These are phyloP conservation scores for Backusella sp. DNA, from an alignment of 192 early-diverging fungal species.

Conservation along the genomic window DNA sequence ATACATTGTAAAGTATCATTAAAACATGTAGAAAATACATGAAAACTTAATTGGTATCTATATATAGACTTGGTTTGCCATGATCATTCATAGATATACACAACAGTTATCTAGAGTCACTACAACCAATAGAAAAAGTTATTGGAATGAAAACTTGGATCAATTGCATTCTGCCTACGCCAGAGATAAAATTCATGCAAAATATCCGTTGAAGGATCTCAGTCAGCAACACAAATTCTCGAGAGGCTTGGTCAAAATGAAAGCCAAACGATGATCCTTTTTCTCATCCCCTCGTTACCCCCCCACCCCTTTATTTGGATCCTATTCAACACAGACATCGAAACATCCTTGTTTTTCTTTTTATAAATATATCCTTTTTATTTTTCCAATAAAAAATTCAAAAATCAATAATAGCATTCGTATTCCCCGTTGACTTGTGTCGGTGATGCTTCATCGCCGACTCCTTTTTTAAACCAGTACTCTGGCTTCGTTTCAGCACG, in stretches of 20 bases:
- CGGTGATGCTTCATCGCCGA: neutral
- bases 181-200: constrained; percentile 15
- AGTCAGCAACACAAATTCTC: constrained; percentile 17
- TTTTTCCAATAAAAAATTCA: neutral
- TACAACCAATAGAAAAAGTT: neutral
- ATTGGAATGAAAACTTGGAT: constrained; percentile 22
- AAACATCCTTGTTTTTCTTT: neutral
- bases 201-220: constrained; percentile 18
- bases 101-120: constrained; percentile 6
- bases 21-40: neutral
- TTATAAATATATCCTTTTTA: neutral
- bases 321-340: neutral
- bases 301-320: no score
- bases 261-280: neutral
- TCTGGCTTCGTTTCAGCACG: constrained; percentile 9
- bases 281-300: neutral
- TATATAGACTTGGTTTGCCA: constrained; percentile 23
- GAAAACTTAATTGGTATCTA: neutral
- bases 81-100: constrained; percentile 7
- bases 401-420: neutral
- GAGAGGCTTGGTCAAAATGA: constrained; percentile 10
- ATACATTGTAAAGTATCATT: constrained; percentile 14
- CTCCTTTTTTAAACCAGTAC: neutral
- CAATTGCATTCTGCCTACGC: constrained; percentile 23
- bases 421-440: neutral